Evolutionary conservation across 148 eudicot genomes (phyloP).

Genomic region (Amaranthus cruentus): DNA sequence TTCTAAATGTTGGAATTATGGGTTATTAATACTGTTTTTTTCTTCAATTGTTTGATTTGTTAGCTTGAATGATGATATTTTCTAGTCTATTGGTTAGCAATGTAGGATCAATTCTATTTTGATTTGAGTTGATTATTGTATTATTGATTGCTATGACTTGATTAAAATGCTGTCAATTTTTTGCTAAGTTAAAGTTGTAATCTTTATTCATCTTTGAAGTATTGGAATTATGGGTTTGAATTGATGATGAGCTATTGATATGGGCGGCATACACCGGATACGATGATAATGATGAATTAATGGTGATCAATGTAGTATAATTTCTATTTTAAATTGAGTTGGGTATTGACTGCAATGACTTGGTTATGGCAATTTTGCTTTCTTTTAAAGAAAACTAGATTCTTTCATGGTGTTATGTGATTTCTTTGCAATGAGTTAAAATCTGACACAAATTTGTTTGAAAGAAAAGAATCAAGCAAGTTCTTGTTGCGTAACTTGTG

Average conservation of each 20-base stretch:
- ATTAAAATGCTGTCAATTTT: neutral
- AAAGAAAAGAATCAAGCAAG: slow-evolving; percentile 22
- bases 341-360: neutral
- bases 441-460: neutral
- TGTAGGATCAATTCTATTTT: too few relatives aligned
- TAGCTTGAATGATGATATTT: neutral
- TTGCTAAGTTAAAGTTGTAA: too few relatives aligned
- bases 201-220: too few relatives aligned
- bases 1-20: neutral
- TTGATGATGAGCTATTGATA: too few relatives aligned
- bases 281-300: neutral
- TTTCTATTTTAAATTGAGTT: neutral
- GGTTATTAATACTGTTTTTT: neutral
- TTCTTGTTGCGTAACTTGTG: neutral
- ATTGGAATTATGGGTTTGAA: too few relatives aligned
- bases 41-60: neutral
- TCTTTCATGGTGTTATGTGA: slow-evolving; percentile 1
- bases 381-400: slow-evolving; percentile 1
- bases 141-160: neutral
- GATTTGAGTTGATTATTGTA: neutral
- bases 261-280: neutral
- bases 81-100: neutral
- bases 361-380: slow-evolving; percentile 2
- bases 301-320: neutral
- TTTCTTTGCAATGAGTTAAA: neutral